Base-by-base conservation (phyloP, 345 rosid genomes). In the Citrus maxima region DNA sequence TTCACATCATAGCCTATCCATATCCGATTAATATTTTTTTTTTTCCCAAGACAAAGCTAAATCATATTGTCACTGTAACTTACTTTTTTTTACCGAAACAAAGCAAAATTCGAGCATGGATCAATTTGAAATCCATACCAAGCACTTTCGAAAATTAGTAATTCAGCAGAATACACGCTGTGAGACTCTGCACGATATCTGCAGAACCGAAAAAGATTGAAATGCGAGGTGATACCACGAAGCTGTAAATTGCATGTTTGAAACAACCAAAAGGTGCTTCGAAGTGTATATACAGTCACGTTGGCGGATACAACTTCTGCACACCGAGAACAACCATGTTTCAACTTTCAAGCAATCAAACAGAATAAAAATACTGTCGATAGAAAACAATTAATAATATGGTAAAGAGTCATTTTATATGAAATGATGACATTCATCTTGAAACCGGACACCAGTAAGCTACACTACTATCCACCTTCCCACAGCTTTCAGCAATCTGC, bases 391-490 rank as follows among this genome's bases (percentile, higher is more conserved):
- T 35, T 74, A 30, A 65, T 69, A 60, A 77, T 63, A 70, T 49
- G 72, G 84, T 68, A 24, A 24, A 71, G 34, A 81, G 77, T 60
- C 78, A 77, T 28, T 69, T 58, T 63, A 35, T 61, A 35, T 72
- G 76, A 78, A 72, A 46, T n/a, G 58, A 24, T 10, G 74, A 25
- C 70, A 9, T 30, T 2, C 3, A 73, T 75, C 30, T 30, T 76
- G 28, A 74, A 77, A 58, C 70, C 65, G 32, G 66, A 73, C 40
- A 54, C 78, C 61, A 55, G 25, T 37, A 54, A 76, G 54, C 32
- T 51, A 71, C 64, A 67, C 65, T 34, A 42, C 30, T 24, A 49
- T 67, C 55, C 76, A 58, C 68, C n/a, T 65, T 72, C 8, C 40
- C 73, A 32, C 54, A 65, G 10, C 51, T 46, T 46, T 5, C 71